These are phyloP conservation scores for Cladosporium sp. DNA, from an alignment of 2,329 filamentous ascomycete genomes.

Conservation along the genomic window DNA sequence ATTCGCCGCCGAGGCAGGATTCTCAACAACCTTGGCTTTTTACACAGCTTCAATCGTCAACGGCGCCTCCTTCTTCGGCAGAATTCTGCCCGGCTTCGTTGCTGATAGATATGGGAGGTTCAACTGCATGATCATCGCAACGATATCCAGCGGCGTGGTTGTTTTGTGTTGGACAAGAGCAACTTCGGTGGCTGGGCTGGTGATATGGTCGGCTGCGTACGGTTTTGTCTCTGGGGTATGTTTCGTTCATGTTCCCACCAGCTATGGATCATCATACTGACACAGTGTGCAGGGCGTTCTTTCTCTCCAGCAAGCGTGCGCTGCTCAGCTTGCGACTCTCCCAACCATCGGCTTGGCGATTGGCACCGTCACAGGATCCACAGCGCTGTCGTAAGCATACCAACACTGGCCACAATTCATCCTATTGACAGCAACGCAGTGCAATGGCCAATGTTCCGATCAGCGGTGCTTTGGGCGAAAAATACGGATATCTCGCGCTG, in stretches of 20 bases:
- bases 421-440: not conserved
- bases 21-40: slow-evolving; percentile 26
- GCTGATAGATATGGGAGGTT: slow-evolving; percentile 44
- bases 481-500: slow-evolving; percentile 24
- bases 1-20: slow-evolving; percentile 33
- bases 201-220: slow-evolving; percentile 39
- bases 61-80: slow-evolving; percentile 42
- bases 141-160: slow-evolving; percentile 38
- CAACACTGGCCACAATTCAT: not conserved
- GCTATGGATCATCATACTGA: slow-evolving; percentile 4
- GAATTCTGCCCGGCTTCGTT: slow-evolving; percentile 41
- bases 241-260: not conserved
- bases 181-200: slow-evolving; percentile 25
- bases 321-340: slow-evolving; percentile 43
- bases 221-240: slow-evolving; percentile 49
- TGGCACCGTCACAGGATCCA: slow-evolving; percentile 44
- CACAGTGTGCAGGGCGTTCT: slow-evolving; percentile 43
- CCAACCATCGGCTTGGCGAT: slow-evolving; percentile 45
- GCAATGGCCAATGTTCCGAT: slow-evolving; percentile 28
- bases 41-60: slow-evolving; percentile 44
- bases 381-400: slow-evolving; percentile 44
- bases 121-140: slow-evolving; percentile 42
- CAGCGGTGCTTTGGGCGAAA: slow-evolving; percentile 25
- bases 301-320: slow-evolving; percentile 50
- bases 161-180: slow-evolving; percentile 37